Conservation (phyloP, 1,284 basidiomycete species). For the Cryptococcus depauperatus region DNA sequence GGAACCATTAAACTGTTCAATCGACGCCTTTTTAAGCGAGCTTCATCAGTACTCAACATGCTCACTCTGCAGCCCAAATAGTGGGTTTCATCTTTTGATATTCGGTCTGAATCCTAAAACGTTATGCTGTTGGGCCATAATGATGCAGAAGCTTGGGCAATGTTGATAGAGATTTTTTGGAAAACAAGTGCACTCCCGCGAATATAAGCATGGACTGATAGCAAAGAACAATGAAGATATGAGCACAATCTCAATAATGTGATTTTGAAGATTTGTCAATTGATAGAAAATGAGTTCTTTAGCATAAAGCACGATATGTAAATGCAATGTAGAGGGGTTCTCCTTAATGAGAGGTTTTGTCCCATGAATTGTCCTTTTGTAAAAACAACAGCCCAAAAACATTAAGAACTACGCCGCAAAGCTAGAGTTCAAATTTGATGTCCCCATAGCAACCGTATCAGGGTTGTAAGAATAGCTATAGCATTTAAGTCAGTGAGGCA, state of each 20-base stretch:
- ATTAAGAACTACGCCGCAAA: not conserved
- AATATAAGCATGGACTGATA: no score
- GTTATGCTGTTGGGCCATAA: no score
- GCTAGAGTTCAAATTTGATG: not conserved
- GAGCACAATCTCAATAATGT: no score
- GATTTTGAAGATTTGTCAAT: slow-evolving; percentile 47
- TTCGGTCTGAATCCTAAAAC: not conserved
- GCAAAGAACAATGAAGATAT: no score
- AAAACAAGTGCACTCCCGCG: no score
- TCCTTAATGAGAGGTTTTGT: no score
- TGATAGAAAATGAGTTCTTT: not conserved
- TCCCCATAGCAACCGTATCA: slow-evolving; percentile 5
- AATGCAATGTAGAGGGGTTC: not conserved
- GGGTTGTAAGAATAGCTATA: slow-evolving; percentile 18
- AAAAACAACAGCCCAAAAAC: not conserved
- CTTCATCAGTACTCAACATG: slow-evolving; percentile 54
- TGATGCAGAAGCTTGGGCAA: no score
- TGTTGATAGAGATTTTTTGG: no score
- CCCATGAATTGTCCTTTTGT: no score
- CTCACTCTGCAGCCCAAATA: slow-evolving; percentile 46
- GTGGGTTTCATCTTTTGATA: no score
- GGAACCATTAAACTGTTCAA: slow-evolving; percentile 55
- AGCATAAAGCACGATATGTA: not conserved
- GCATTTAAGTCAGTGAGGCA: not conserved
- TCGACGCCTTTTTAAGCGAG: slow-evolving; percentile 76